These are phyloP conservation scores for Inga oerstediana DNA, from an alignment of 306 rosid species.

Conservation along the genomic window DNA sequence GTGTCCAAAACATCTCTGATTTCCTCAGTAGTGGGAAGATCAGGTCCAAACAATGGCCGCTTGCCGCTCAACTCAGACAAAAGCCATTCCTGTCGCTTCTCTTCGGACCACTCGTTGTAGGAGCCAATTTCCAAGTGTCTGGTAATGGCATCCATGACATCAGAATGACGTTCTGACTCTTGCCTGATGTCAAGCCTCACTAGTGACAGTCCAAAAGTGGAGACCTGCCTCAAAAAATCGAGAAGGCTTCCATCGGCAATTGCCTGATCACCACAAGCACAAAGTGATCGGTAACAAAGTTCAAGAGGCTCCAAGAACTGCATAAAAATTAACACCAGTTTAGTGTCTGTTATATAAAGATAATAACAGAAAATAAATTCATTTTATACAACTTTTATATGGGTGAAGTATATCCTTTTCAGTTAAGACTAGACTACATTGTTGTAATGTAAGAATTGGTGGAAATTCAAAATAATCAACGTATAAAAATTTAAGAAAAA, in stretches of 20 bases:
- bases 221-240: constrained; percentile 95
- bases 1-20: constrained; percentile 88
- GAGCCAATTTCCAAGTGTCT: constrained; percentile 90
- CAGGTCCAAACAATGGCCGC: constrained; percentile 94
- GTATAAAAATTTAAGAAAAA: not conserved
- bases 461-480: constrained; percentile 2
- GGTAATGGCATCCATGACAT: constrained; percentile 89
- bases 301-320: constrained; percentile 97
- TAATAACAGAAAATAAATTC: constrained; percentile 5
- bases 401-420: not conserved
- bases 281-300: constrained; percentile 88
- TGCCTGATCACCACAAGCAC: constrained; percentile 84
- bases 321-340: constrained; percentile 36
- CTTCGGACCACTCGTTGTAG: constrained; percentile 93
- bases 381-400: not conserved
- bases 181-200: constrained; percentile 97
- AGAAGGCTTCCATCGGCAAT: constrained; percentile 98
- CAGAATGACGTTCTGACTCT: constrained; percentile 93
- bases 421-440: not conserved
- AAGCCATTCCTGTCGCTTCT: constrained; percentile 88
- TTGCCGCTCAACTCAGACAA: constrained; percentile 83
- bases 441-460: not conserved
- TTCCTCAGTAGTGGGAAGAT: constrained; percentile 92
- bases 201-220: constrained; percentile 93
- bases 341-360: constrained; percentile 31